phyloP scores from a whole-genome alignment of 2,329 filamentous ascomycete genomes.

The Colletotrichum paranaense region DNA sequence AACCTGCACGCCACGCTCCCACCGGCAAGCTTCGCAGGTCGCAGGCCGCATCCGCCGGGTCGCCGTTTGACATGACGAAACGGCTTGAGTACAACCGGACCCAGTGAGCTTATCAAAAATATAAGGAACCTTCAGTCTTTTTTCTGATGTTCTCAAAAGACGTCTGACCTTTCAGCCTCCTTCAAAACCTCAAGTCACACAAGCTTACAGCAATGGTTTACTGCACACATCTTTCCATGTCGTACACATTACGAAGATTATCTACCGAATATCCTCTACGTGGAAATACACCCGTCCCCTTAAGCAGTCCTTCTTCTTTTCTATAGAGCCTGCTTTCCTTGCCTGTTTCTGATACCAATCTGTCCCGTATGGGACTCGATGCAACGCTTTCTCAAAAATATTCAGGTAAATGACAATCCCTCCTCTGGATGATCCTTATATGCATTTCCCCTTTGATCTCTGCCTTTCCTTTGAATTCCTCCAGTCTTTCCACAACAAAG shows the following conservation, averaged over 20 bases:
- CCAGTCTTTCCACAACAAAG: neutral
- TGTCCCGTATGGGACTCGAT: neutral
- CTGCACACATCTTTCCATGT: neutral
- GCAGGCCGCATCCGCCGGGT: neutral
- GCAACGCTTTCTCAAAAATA: slow-evolving; percentile 5
- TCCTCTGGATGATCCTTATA: neutral
- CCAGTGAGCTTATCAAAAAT: neutral
- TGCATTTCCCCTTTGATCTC: neutral
- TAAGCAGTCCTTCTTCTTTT: neutral
- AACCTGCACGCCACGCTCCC: neutral
- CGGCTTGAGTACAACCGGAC: neutral
- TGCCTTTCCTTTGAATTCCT: neutral
- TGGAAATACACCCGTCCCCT: neutral
- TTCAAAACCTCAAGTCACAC: neutral
- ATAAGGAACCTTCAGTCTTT: no score
- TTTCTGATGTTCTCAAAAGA: no score
- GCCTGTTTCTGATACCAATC: neutral
- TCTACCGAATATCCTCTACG: slow-evolving; percentile 1
- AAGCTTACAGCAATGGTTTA: neutral
- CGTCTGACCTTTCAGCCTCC: no score
- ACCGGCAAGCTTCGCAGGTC: neutral
- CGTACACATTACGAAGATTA: slow-evolving; percentile 34
- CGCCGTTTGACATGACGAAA: neutral
- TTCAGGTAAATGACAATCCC: neutral
- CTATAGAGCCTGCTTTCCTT: neutral